A percentile compares a stretch with the other conserved stretches of the same genome.
These are phyloP conservation scores for Magnolia kwangsiensis DNA, from an alignment of 164 flowering plant species.

Conservation along the genomic window DNA sequence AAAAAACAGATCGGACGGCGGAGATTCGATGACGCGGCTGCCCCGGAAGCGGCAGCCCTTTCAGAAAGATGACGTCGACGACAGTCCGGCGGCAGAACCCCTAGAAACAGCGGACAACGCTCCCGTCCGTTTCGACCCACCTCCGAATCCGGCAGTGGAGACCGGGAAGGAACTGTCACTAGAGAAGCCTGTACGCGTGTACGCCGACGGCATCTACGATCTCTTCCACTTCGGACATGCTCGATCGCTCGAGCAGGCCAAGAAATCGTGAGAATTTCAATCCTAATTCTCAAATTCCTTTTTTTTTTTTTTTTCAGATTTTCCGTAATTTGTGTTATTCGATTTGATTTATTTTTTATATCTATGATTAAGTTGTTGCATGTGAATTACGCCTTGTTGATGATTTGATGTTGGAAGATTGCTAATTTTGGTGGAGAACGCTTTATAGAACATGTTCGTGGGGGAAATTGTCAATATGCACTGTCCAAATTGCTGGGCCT, in stretches of 20 bases:
- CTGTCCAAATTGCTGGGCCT: too few species aligned
- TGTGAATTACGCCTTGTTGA: too few species aligned
- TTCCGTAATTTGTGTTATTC: background rate
- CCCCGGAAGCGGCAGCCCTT: slow-evolving; percentile 4
- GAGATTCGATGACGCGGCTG: slow-evolving; percentile 9
- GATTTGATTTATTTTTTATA: too few species aligned
- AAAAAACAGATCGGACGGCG: slow-evolving; percentile 2
- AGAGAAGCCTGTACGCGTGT: slow-evolving; percentile 20
- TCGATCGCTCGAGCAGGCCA: slow-evolving; percentile 88
- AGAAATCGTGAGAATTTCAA: slow-evolving; percentile 38
- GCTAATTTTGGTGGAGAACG: too few species aligned
- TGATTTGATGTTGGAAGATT: too few species aligned
- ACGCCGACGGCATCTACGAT: slow-evolving; percentile 50
- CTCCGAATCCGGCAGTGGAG: background rate
- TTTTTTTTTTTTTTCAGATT: background rate
- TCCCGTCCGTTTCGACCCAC: background rate
- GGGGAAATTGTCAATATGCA: too few species aligned
- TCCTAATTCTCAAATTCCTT: background rate
- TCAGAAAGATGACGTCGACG: background rate
- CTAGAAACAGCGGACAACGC: background rate
- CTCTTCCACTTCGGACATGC: slow-evolving; percentile 96
- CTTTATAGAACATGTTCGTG: too few species aligned
- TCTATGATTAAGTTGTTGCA: too few species aligned
- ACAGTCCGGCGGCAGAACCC: background rate
- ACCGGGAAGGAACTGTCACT: background rate